Base-by-base conservation (phyloP, 2,329 filamentous ascomycete species). In the Fusarium drepaniforme region DNA sequence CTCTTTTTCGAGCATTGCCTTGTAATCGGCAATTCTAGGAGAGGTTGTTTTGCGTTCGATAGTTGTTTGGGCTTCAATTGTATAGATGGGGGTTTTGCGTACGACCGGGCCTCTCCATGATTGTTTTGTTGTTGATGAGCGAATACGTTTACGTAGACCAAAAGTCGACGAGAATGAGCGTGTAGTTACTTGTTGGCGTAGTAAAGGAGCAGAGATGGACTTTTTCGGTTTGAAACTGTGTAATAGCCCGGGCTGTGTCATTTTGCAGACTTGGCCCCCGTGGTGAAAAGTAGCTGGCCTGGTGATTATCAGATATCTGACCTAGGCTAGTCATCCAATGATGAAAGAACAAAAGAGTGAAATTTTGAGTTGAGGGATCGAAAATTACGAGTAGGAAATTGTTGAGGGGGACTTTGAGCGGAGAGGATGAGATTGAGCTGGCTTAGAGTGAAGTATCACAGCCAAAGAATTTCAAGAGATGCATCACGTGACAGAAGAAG, bases 401-500 rank as follows among this genome's bases (percentile, higher is more conserved):
- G 13, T 18, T 7, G n/a, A n/a, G 28, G 28, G 7, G 3, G 49
- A 53, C 11, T 33, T 53, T 33, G 49, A 53, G 12, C 1, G 18
- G 28, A 21, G 28, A 33, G 28, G 28, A 53, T 53, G 49, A 33
- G 13, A n/a, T 53, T 53, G 49, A 33, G 49, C 18, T n/a, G 28
- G 49, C 23, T 65, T 37, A 8, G 9, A 49, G 35, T 21, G 58
- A 60, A 60, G 49, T 28, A 67, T 69, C 57, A 46, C 37, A 8
- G 35, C 35, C 53, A 11, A n/a, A 63, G 21, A 35, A 46, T 25
- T 42, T 4, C 30, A 25, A 28, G 21, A 25, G 51, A 21, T 3
- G 33, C 18, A 59, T 74, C 72, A 74, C 71, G 72, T 74, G 72
- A 59, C 11, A 23, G 21, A 18, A 12, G 35, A 30, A 42, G 23